These are phyloP conservation scores for Candida insectalens DNA, from an alignment of 805 yeast genomes.

Conservation along the genomic window DNA sequence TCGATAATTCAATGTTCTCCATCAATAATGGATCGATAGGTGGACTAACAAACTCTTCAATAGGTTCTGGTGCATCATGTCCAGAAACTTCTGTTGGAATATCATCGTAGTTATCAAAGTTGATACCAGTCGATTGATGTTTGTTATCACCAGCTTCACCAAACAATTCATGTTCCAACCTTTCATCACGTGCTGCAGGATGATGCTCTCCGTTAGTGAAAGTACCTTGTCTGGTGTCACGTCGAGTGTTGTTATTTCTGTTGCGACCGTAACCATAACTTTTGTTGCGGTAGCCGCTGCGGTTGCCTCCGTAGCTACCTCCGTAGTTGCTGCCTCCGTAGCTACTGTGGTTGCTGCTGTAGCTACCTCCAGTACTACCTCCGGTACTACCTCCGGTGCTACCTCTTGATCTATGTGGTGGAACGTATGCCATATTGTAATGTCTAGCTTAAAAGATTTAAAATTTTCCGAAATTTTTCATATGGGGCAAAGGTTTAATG, in stretches of 20 bases:
- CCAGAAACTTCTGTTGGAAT: constrained; percentile 98
- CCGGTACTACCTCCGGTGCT: constrained; percentile 16
- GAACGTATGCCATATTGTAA: constrained; percentile 31
- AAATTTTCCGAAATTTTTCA: too few relatives aligned
- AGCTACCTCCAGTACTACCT: constrained; percentile 25
- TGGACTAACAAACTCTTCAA: constrained; percentile 78
- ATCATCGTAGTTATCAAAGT: constrained; percentile 97
- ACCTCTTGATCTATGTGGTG: constrained; percentile 36
- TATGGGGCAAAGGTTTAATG: too few relatives aligned
- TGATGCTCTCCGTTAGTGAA: constrained; percentile 84
- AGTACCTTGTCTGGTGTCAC: constrained; percentile 52
- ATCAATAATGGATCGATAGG: constrained; percentile 83
- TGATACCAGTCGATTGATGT: constrained; percentile 85
- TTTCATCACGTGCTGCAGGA: constrained; percentile 66
- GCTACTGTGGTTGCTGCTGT: constrained; percentile 13
- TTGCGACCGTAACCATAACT: constrained; percentile 27
- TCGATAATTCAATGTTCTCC: constrained; percentile 77
- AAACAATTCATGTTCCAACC: constrained; percentile 69
- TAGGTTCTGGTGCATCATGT: constrained; percentile 89
- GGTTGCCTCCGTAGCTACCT: constrained; percentile 19
- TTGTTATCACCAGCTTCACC: constrained; percentile 69
- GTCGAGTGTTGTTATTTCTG: too few relatives aligned
- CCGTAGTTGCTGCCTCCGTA: constrained; percentile 21
- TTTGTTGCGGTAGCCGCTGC: constrained; percentile 20
- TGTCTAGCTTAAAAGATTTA: too few relatives aligned